Evolutionary conservation across 495 filamentous ascomycete species (phyloP).

Genomic region (Neurospora sublineolata): DNA sequence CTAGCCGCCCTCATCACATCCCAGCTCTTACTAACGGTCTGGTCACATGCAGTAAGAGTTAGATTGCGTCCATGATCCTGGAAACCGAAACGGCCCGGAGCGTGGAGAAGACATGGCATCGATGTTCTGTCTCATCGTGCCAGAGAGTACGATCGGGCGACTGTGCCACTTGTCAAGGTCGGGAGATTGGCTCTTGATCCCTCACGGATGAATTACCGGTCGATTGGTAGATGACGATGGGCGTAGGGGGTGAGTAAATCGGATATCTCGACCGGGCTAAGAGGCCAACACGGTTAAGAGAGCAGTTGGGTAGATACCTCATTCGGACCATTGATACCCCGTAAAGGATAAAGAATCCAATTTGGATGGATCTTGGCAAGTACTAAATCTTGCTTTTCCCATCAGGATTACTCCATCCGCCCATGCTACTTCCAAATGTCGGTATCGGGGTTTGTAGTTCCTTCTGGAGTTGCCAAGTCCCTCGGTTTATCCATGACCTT

Average conservation of each 20-base stretch:
- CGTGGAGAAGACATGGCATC: not conserved
- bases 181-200: not conserved
- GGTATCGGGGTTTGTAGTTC: not conserved
- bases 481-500: not conserved
- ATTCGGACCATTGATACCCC: not conserved
- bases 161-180: not conserved
- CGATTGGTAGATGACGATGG: not conserved
- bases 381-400: not conserved
- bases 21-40: not conserved
- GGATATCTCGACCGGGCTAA: not conserved
- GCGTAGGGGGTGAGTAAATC: not conserved
- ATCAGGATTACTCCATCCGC: not conserved
- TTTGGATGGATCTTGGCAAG: not conserved
- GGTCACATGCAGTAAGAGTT: not conserved
- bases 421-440: not conserved
- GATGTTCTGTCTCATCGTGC: not conserved
- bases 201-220: not conserved
- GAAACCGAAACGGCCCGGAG: not conserved
- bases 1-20: not conserved
- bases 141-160: not conserved
- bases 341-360: not conserved
- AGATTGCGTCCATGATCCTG: not conserved
- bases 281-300: not conserved
- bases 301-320: not conserved
- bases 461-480: not conserved